Evolutionary conservation across 75 land plant species (phyloP).

Genomic region (Picea glauca): DNA sequence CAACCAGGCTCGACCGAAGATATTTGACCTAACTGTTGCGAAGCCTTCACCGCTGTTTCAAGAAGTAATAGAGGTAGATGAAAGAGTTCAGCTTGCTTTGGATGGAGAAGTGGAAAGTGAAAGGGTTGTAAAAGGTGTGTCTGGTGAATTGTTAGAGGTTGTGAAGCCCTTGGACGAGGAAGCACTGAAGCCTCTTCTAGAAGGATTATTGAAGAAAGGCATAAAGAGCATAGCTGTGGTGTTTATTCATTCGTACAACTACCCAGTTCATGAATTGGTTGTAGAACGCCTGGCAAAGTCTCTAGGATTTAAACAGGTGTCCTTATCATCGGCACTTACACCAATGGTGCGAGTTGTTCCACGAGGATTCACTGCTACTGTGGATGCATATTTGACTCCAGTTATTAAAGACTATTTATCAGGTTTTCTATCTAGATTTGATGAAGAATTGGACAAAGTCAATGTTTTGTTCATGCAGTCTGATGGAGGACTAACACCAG

Average conservation of each 20-base stretch:
- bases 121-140: conserved; percentile 56
- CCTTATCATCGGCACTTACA: conserved; percentile 80
- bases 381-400: conserved; percentile 98
- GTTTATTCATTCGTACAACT: conserved; percentile 90
- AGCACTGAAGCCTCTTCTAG: conserved; percentile 47
- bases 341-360: conserved; percentile 99
- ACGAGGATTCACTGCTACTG: conserved; percentile 90
- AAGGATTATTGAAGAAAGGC: conserved; percentile 70
- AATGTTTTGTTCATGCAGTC: conserved; percentile 99
- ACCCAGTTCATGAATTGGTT: conserved; percentile 73
- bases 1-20: conserved; percentile 90
- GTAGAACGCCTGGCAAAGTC: conserved; percentile 64
- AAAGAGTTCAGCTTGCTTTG: conserved; percentile 73
- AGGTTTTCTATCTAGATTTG: conserved; percentile 94
- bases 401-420: conserved; percentile 92
- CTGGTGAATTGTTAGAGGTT: conserved; percentile 84
- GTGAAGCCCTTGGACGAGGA: conserved; percentile 68
- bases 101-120: conserved; percentile 13
- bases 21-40: conserved; percentile 88
- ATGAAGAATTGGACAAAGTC: conserved; percentile 63
- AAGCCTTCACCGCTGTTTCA: conserved; percentile 90
- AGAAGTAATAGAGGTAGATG: conserved; percentile 92
- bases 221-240: conserved; percentile 90
- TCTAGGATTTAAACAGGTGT: conserved; percentile 93
- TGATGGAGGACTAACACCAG: conserved; percentile 97